Percentiles rank a stretch among this genome's conserved stretches.
Evolutionary conservation across 2,329 filamentous ascomycete species (phyloP).

Genomic region (Pseudopyricularia javanii): DNA sequence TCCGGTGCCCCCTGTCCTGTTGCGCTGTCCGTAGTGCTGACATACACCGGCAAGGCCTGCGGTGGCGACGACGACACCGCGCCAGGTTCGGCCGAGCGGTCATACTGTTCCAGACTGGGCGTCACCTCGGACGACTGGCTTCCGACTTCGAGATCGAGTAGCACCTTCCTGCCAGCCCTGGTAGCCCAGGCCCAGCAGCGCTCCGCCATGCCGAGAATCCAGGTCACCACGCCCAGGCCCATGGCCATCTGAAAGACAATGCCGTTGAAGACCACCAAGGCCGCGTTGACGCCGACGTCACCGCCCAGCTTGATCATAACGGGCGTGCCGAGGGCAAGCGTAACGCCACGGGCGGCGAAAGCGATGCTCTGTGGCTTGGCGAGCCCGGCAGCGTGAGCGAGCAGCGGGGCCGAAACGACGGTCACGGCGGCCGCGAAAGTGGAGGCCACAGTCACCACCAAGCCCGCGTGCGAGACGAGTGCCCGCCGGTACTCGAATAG

Average conservation of each 20-base stretch:
- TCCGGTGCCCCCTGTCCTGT: slow-evolving; percentile 5
- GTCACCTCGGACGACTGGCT: neutral
- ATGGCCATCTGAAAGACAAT: slow-evolving; percentile 25
- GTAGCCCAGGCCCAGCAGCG: neutral
- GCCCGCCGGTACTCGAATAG: slow-evolving; percentile 35
- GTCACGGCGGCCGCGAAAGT: slow-evolving; percentile 25
- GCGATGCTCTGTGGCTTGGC: slow-evolving; percentile 18
- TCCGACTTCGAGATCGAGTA: neutral
- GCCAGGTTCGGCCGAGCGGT: neutral
- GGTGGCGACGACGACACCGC: neutral
- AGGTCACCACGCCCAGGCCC: slow-evolving; percentile 14
- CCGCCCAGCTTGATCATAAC: slow-evolving; percentile 31
- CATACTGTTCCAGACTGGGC: neutral
- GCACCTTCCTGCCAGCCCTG: neutral
- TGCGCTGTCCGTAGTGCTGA: neutral
- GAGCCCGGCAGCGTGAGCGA: slow-evolving; percentile 24
- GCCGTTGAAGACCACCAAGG: slow-evolving; percentile 38
- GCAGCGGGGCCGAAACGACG: slow-evolving; percentile 25
- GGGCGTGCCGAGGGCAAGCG: slow-evolving; percentile 34
- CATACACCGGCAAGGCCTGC: neutral
- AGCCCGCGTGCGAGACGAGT: slow-evolving; percentile 28
- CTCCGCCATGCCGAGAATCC: neutral
- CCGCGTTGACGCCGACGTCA: slow-evolving; percentile 33
- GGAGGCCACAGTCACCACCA: slow-evolving; percentile 24
- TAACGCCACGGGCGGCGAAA: slow-evolving; percentile 37